Evolutionary conservation across 768 basidiomycete species (phyloP).

Genomic region (Xerocomus potaroensis): DNA sequence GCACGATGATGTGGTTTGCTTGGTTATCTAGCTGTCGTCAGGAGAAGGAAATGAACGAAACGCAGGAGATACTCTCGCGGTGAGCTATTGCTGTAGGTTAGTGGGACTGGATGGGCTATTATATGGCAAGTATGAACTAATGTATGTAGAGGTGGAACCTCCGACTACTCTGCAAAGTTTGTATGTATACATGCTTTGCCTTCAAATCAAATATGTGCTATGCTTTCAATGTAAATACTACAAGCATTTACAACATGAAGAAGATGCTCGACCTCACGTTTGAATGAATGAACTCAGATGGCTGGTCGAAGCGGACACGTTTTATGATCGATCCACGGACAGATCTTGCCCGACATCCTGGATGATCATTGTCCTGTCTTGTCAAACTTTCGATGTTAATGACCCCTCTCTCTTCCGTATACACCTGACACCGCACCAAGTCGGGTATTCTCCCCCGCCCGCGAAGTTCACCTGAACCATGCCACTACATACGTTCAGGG

Average conservation of each 20-base stretch:
- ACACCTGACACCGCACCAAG: constrained; percentile 22
- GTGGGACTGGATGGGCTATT: constrained; percentile 20
- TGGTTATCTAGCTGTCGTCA: constrained; percentile 69
- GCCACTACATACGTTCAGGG: constrained; percentile 26
- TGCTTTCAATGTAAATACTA: constrained; percentile 12
- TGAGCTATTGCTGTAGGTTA: constrained; percentile 20
- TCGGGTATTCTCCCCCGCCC: constrained; percentile 31
- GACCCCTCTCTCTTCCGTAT: constrained; percentile 30
- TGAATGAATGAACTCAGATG: no score
- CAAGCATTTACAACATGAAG: no score
- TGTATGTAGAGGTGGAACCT: constrained; percentile 27
- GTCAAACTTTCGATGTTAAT: neutral
- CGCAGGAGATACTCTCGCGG: constrained; percentile 4
- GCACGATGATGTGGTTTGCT: constrained; percentile 92
- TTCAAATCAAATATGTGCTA: constrained; percentile 8
- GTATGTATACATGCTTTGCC: constrained; percentile 26
- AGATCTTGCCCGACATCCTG: neutral
- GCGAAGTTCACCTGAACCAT: constrained; percentile 35
- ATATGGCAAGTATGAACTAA: constrained; percentile 25
- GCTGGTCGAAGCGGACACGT: no score
- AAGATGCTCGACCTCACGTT: no score
- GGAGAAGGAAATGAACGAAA: constrained; percentile 39
- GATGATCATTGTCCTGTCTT: neutral
- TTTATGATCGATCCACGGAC: no score
- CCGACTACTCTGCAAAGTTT: constrained; percentile 12